phyloP scores from a whole-genome alignment of 305 asterid species.

The Solanum hybrid region DNA sequence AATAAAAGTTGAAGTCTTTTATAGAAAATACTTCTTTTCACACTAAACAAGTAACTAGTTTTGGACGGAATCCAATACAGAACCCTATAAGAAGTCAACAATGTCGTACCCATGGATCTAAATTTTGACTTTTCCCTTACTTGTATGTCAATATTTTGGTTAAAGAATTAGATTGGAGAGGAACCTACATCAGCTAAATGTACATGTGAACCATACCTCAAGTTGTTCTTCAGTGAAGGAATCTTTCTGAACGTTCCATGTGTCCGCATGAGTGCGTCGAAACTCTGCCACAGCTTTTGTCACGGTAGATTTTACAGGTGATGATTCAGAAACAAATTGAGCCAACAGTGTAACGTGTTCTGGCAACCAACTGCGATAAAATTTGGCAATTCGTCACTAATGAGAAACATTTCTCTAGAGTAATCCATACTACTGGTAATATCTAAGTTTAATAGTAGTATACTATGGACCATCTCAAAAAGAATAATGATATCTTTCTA shows the following conservation, averaged over 20 bases:
- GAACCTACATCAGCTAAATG: background rate
- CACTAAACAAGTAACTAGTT: background rate
- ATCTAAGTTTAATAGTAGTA: background rate
- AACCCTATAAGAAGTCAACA: background rate
- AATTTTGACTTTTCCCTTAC: background rate
- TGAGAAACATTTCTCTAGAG: background rate
- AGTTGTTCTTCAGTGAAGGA: constrained; percentile 93
- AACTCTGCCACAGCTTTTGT: constrained; percentile 98
- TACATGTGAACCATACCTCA: constrained; percentile 46
- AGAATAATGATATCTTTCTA: background rate
- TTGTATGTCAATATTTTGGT: background rate
- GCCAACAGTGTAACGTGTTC: constrained; percentile 87
- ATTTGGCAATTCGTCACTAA: background rate
- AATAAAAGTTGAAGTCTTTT: background rate
- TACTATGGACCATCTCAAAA: background rate
- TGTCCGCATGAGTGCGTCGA: constrained; percentile 98
- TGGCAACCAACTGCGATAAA: constrained; percentile 84
- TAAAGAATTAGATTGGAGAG: background rate
- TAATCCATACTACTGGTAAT: background rate
- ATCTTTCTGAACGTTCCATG: constrained; percentile 94
- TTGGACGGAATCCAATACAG: background rate
- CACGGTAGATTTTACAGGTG: constrained; percentile 91
- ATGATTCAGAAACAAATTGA: constrained; percentile 78
- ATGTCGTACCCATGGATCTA: background rate
- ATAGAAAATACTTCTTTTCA: background rate